Conservation (phyloP, 2,329 filamentous ascomycete genomes). For the Sporothrix variecibatus region DNA sequence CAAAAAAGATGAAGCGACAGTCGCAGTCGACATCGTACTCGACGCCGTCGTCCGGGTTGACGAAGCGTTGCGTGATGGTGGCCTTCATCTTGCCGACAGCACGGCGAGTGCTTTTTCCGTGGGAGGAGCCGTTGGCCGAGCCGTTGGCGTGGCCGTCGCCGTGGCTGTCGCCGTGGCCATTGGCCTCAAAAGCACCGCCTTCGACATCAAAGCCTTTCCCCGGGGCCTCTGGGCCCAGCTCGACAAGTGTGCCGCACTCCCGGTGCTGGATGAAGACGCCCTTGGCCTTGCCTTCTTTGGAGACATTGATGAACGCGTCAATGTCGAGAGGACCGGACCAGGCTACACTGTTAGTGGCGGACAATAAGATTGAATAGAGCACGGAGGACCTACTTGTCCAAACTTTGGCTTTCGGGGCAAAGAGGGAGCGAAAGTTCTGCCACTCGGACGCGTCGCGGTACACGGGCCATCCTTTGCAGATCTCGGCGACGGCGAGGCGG, state of each 20-base stretch:
- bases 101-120: slow-evolving; percentile 42
- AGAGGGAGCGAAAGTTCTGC: slow-evolving; percentile 52
- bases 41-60: slow-evolving; percentile 35
- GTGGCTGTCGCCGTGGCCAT: slow-evolving; percentile 35
- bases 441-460: slow-evolving; percentile 57
- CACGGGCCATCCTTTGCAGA: slow-evolving; percentile 58
- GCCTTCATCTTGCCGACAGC: slow-evolving; percentile 45
- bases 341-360: slow-evolving; percentile 38
- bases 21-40: slow-evolving; percentile 54
- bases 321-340: slow-evolving; percentile 48
- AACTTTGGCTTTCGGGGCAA: slow-evolving; percentile 49
- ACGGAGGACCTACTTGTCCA: slow-evolving; percentile 48
- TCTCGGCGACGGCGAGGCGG: slow-evolving; percentile 49
- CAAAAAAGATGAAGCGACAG: slow-evolving; percentile 53
- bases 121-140: background rate
- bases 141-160: background rate
- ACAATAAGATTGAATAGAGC: background rate
- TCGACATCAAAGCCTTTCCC: slow-evolving; percentile 3
- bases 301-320: slow-evolving; percentile 52
- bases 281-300: slow-evolving; percentile 51
- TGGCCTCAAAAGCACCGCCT: background rate
- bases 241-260: slow-evolving; percentile 39
- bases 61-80: slow-evolving; percentile 55
- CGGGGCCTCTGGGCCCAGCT: slow-evolving; percentile 31
- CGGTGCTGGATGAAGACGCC: slow-evolving; percentile 61